phyloP scores from a whole-genome alignment of 139 green algal genomes.

The Chlorella sorokiniana region DNA sequence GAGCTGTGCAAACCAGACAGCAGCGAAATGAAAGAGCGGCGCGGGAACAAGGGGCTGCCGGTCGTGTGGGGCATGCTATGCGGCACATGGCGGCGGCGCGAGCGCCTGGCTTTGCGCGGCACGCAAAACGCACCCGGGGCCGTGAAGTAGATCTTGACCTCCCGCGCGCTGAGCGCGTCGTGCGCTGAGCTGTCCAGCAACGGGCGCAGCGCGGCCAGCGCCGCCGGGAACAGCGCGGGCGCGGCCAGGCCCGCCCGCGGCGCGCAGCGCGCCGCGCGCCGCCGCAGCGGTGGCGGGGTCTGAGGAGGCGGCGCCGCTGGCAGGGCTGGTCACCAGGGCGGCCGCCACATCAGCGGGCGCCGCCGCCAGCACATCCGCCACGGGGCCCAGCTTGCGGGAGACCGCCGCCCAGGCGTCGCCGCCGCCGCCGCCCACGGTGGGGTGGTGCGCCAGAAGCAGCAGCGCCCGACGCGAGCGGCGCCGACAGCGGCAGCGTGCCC shows the following conservation, averaged over 20 bases:
- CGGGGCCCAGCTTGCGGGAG: background rate
- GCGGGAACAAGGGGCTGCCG: no score
- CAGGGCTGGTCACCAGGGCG: background rate
- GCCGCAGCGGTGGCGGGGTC: slow-evolving; percentile 33
- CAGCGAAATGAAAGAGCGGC: no score
- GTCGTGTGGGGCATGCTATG: no score
- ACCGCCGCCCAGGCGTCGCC: slow-evolving; percentile 21
- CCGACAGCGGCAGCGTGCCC: background rate
- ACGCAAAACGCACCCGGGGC: slow-evolving; percentile 35
- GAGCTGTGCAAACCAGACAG: no score
- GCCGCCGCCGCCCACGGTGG: slow-evolving; percentile 42
- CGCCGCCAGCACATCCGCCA: slow-evolving; percentile 22
- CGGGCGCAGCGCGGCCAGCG: slow-evolving; percentile 44
- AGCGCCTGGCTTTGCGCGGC: no score
- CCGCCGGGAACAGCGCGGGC: slow-evolving; percentile 43
- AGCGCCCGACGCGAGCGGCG: slow-evolving; percentile 24
- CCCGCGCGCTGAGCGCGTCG: slow-evolving; percentile 56
- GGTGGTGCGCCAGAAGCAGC: slow-evolving; percentile 77
- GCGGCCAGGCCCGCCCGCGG: slow-evolving; percentile 49
- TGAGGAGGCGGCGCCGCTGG: background rate
- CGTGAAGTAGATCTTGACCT: slow-evolving; percentile 69
- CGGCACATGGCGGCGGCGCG: no score
- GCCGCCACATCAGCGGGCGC: slow-evolving; percentile 8
- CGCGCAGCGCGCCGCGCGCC: slow-evolving; percentile 59
- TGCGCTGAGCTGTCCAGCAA: slow-evolving; percentile 53